Conservation (phyloP, 176 grass and related monocot genomes). For the Triticum turgidum region DNA sequence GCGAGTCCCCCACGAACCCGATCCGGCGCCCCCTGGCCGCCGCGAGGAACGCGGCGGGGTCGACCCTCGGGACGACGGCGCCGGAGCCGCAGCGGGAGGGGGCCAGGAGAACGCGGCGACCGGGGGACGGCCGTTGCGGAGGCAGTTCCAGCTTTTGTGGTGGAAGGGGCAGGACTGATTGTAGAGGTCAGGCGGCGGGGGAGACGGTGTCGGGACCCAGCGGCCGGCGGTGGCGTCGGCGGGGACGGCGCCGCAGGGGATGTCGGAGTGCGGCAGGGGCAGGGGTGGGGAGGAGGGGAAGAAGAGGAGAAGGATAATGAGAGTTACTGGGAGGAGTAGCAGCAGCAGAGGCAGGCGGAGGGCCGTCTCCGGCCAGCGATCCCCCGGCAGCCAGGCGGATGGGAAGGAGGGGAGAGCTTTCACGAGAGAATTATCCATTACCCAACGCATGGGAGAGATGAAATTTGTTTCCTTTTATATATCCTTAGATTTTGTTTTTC, state of each 20-base stretch:
- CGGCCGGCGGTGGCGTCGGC: constrained; percentile 60
- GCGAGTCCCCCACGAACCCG: constrained; percentile 74
- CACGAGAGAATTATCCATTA: too few species aligned
- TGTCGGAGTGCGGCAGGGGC: not conserved
- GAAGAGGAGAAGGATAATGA: constrained; percentile 35
- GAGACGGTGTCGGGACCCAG: constrained; percentile 39
- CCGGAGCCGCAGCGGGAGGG: constrained; percentile 65
- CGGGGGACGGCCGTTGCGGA: constrained; percentile 52
- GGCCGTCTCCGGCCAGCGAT: constrained; percentile 31
- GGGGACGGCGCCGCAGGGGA: constrained; percentile 55
- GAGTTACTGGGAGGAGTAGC: constrained; percentile 33
- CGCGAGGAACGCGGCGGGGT: constrained; percentile 52
- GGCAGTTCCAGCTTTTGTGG: constrained; percentile 85
- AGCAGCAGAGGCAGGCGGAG: constrained; percentile 21
- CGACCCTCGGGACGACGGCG: constrained; percentile 50
- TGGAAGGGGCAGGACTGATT: constrained; percentile 68
- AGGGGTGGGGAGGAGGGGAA: not conserved
- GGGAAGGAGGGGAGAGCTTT: not conserved
- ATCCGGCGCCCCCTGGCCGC: constrained; percentile 52
- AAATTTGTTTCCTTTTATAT: too few species aligned
- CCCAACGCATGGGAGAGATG: too few species aligned
- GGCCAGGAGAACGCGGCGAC: constrained; percentile 59
- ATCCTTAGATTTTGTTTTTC: too few species aligned
- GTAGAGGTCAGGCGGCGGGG: constrained; percentile 43
- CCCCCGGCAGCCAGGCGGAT: not conserved